A percentile compares a stretch with the other conserved stretches of the same genome.
Conservation (phyloP, 176 grass and related monocot genomes). For the Avena sativa region DNA sequence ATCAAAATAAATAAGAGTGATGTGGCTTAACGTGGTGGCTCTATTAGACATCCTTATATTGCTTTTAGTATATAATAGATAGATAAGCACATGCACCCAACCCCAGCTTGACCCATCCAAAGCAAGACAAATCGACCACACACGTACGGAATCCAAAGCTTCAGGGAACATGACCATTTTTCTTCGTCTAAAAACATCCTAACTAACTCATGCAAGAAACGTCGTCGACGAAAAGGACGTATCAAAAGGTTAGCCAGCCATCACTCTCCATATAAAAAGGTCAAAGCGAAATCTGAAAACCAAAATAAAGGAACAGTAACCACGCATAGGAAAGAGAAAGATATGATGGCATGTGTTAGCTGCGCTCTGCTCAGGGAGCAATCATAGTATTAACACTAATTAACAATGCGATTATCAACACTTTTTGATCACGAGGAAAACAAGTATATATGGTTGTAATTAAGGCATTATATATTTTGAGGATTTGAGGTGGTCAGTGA, state of each 20-base stretch:
- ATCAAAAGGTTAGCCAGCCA: conserved; percentile 52
- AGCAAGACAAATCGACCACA: no score
- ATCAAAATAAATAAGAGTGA: no score
- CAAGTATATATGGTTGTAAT: no score
- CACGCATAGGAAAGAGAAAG: neutral
- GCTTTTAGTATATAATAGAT: no score
- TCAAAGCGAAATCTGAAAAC: conserved; percentile 32
- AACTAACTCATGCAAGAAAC: no score
- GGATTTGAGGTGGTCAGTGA: neutral
- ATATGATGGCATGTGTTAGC: conserved; percentile 29
- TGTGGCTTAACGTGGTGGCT: no score
- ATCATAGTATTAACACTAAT: neutral
- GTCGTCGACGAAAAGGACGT: neutral
- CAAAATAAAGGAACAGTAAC: neutral
- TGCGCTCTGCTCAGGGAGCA: neutral
- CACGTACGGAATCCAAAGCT: no score
- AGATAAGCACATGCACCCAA: no score
- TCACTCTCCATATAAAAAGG: conserved; percentile 43
- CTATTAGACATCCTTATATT: no score
- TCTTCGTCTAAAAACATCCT: no score
- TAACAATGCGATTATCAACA: neutral
- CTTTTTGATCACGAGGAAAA: neutral
- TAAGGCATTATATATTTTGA: neutral
- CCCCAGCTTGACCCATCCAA: no score
- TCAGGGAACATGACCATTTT: no score